These are phyloP conservation scores for Colletotrichum tamarilloi DNA, from an alignment of 2,329 filamentous ascomycete species.

Conservation along the genomic window DNA sequence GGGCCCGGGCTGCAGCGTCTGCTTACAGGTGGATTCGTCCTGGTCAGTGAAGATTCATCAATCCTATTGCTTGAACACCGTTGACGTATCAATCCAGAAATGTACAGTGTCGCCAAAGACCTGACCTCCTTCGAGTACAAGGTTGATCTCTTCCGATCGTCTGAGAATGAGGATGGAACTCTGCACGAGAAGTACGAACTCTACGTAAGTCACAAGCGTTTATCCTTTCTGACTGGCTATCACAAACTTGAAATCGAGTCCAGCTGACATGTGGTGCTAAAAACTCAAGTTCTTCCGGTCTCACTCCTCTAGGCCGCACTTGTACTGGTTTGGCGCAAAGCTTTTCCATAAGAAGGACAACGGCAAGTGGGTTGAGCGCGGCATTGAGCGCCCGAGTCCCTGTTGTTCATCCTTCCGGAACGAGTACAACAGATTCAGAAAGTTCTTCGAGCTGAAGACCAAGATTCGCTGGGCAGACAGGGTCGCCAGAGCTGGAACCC, in stretches of 20 bases:
- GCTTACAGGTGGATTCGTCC: slow-evolving; percentile 59
- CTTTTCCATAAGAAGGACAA: slow-evolving; percentile 54
- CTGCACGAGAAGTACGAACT: slow-evolving; percentile 56
- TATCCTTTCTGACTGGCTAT: neutral
- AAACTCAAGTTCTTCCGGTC: slow-evolving; percentile 74
- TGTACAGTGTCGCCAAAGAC: slow-evolving; percentile 76
- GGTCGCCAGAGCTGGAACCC: slow-evolving; percentile 48
- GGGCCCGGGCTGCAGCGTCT: slow-evolving; percentile 49
- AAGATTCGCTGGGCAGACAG: slow-evolving; percentile 70
- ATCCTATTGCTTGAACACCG: neutral
- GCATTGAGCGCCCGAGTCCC: slow-evolving; percentile 49
- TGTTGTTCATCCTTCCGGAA: slow-evolving; percentile 50
- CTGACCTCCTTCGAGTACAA: slow-evolving; percentile 71
- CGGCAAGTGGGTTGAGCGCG: slow-evolving; percentile 21
- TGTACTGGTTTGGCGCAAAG: slow-evolving; percentile 71
- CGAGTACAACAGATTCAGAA: slow-evolving; percentile 63
- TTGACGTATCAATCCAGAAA: slow-evolving; percentile 51
- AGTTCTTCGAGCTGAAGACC: slow-evolving; percentile 69
- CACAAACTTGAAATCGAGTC: neutral
- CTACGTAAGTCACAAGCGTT: slow-evolving; percentile 59
- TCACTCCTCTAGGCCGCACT: slow-evolving; percentile 63
- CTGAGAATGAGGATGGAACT: slow-evolving; percentile 22
- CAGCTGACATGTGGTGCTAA: neutral
- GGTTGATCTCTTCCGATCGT: slow-evolving; percentile 57
- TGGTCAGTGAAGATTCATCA: slow-evolving; percentile 51